Conservation (phyloP, 352 stramenopile species). For the Phytopythium chamaehyphon region DNA sequence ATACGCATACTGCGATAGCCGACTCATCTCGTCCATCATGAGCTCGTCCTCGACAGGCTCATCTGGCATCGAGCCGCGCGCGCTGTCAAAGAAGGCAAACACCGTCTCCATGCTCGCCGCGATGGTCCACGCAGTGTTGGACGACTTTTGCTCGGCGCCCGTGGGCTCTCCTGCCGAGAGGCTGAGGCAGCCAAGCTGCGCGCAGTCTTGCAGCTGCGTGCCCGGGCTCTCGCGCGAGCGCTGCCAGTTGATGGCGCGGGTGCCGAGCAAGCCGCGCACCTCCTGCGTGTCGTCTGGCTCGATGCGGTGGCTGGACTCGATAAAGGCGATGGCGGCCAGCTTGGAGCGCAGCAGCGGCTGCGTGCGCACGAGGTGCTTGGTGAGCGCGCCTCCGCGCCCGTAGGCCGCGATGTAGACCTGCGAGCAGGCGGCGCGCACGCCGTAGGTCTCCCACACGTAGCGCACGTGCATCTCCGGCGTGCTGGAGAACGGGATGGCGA, state of each 20-base stretch:
- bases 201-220: constrained; percentile 64
- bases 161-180: constrained; percentile 71
- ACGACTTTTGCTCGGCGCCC: constrained; percentile 60
- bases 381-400: constrained; percentile 58
- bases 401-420: constrained; percentile 84
- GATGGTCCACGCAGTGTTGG: constrained; percentile 83
- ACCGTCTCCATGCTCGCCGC: constrained; percentile 79
- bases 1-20: constrained; percentile 68
- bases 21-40: constrained; percentile 73
- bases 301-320: constrained; percentile 77
- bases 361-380: constrained; percentile 73
- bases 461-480: constrained; percentile 75
- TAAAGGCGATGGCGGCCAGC: constrained; percentile 71
- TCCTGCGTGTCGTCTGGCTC: constrained; percentile 60
- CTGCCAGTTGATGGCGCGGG: constrained; percentile 80
- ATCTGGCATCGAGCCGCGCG: constrained; percentile 71
- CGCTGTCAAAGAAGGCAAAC: constrained; percentile 84
- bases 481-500: constrained; percentile 71
- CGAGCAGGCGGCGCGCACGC: constrained; percentile 53
- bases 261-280: constrained; percentile 59
- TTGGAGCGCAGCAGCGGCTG: constrained; percentile 61
- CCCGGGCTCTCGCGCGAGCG: constrained; percentile 63
- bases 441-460: constrained; percentile 84
- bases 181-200: constrained; percentile 70
- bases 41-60: constrained; percentile 64